Evolutionary conservation across 345 rosid species (phyloP).

Genomic region (Physaria fendleri): DNA sequence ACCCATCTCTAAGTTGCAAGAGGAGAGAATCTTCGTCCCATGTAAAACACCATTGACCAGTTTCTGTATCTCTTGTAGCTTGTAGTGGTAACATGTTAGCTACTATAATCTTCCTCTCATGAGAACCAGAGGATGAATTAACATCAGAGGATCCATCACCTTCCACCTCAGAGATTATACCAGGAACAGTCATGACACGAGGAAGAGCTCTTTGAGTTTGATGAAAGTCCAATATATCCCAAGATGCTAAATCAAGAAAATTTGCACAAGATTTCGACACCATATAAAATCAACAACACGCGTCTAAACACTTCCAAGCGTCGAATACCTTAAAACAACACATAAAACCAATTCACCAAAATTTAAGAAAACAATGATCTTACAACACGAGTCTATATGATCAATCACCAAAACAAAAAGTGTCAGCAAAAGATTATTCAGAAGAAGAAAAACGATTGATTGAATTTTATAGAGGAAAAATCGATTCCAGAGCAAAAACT

Average conservation of each 20-base stretch:
- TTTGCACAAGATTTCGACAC: conserved; percentile 50
- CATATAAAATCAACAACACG: conserved; percentile 42
- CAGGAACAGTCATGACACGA: conserved; percentile 67
- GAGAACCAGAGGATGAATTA: conserved; percentile 33
- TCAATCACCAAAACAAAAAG: not conserved
- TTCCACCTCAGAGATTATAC: conserved; percentile 60
- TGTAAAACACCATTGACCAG: conserved; percentile 54
- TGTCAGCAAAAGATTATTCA: not conserved
- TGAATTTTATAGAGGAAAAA: too few species aligned
- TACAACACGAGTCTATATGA: not conserved
- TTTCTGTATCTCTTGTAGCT: conserved; percentile 35
- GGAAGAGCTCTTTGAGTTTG: conserved; percentile 61
- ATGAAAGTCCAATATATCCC: conserved; percentile 47
- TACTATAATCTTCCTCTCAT: conserved; percentile 50
- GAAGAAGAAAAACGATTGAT: not conserved
- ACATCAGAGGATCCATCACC: conserved; percentile 52
- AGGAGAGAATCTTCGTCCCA: conserved; percentile 56
- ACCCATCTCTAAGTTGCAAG: conserved; percentile 60
- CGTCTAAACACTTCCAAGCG: conserved; percentile 7
- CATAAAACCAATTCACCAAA: not conserved
- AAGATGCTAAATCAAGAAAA: conserved; percentile 54
- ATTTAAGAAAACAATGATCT: conserved; percentile 3
- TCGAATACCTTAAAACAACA: not conserved
- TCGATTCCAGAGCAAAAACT: not conserved
- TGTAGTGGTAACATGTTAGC: conserved; percentile 53